Evolutionary conservation across 2,329 filamentous ascomycete genomes (phyloP).

Genomic region (Colletotrichum sp.): DNA sequence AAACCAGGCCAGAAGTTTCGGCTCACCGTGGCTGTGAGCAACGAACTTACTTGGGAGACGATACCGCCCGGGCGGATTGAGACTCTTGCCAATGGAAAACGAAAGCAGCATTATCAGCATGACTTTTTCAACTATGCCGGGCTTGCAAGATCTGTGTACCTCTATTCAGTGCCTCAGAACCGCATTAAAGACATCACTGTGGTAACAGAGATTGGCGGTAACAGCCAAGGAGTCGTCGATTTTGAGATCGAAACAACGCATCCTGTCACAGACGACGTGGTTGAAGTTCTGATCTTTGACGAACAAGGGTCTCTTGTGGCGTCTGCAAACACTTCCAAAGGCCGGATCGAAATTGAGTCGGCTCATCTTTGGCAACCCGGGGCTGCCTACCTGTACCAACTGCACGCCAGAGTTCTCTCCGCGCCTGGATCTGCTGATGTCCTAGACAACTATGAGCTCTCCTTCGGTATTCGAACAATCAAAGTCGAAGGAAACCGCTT

Average conservation of each 20-base stretch:
- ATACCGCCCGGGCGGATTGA: conserved; percentile 29
- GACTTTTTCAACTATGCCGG: conserved; percentile 36
- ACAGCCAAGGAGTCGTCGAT: neutral
- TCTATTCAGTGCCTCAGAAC: conserved; percentile 26
- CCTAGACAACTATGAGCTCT: conserved; percentile 25
- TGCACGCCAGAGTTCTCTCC: conserved; percentile 23
- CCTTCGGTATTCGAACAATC: conserved; percentile 26
- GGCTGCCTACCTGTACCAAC: conserved; percentile 30
- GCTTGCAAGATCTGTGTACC: conserved; percentile 30
- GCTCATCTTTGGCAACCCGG: conserved; percentile 30
- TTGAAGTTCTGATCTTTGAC: neutral
- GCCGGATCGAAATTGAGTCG: conserved; percentile 19
- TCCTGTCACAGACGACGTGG: conserved; percentile 7
- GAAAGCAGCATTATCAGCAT: conserved; percentile 29
- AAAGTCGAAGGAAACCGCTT: conserved; percentile 24
- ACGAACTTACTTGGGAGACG: conserved; percentile 31
- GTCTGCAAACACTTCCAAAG: conserved; percentile 3
- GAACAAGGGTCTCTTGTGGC: neutral
- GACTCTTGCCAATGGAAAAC: conserved; percentile 20
- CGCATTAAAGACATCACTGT: conserved; percentile 28
- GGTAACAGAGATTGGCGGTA: conserved; percentile 22
- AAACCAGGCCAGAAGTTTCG: conserved; percentile 26
- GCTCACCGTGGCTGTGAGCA: conserved; percentile 33
- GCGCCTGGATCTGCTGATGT: neutral
- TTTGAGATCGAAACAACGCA: conserved; percentile 13